Evolutionary conservation across 164 flowering plant species (phyloP), one percentile per base, ranked within the genome.

Genomic region (Magnolia changhungtana): DNA sequence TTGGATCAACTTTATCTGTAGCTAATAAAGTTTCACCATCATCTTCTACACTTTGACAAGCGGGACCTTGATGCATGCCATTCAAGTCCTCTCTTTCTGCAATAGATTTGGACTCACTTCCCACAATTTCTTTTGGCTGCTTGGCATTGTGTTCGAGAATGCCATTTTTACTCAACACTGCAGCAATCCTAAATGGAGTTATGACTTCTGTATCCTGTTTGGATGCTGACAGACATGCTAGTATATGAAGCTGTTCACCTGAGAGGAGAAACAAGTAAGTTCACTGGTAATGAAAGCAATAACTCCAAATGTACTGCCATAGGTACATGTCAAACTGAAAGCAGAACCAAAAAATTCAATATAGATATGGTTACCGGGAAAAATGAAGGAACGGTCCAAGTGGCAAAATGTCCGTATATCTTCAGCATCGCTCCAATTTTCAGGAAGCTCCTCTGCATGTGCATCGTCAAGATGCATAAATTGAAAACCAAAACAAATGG

Each of bases 161-260:
- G 13, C 93, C 91, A 87, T 86, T 92, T 85, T 89, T 92, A 80
- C 85, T 89, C 92, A 94, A 89, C 69, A 85, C 83, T 24, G 96
- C 98, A 78, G 99, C 98, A 83, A 96, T 93, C 82, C 87, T 94
- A 79, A 96, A 96, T 27, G 98, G 98, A 67, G 99, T 96, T 52
- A 94, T 88, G 78, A 90, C 81, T 87, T 94, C 93, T 27, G 84
- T 85, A 52, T 92, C 95, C 80, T 87, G 87, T 83, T 92, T 90
- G 79, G 83, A 84, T 49, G 95, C 89, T 58, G 98, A 94, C 75
- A 94, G 84, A 78, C 99, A 96, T 73, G 90, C 98, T 68, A 94
- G 81, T 29, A 96, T 85, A 85, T 91, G 92, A 78, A 92, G 83
- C 82, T 94, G 97, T 80, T 96, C 99, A 82, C 99, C 99, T 96